phyloP scores from a whole-genome alignment of 2,329 filamentous ascomycete genomes.

The Sporothrix humicola region DNA sequence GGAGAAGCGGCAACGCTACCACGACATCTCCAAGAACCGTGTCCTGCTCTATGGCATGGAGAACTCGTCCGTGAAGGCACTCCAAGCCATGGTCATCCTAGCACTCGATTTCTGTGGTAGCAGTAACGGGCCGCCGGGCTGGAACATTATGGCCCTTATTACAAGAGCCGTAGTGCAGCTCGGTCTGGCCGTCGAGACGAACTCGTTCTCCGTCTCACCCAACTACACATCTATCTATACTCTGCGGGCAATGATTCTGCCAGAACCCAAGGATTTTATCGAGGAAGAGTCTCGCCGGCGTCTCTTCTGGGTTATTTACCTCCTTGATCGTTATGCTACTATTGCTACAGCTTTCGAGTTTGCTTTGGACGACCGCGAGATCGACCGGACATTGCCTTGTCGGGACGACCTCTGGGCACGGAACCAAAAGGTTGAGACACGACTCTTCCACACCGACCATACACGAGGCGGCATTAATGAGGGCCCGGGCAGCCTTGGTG shows the following conservation, averaged over 20 bases:
- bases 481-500: conserved; percentile 32
- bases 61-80: conserved; percentile 84
- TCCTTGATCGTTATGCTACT: conserved; percentile 88
- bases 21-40: conserved; percentile 80
- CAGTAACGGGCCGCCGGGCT: conserved; percentile 88
- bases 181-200: conserved; percentile 81
- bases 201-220: conserved; percentile 77
- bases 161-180: conserved; percentile 87
- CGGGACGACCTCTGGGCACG: conserved; percentile 84
- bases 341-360: conserved; percentile 93
- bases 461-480: conserved; percentile 38
- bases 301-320: conserved; percentile 93
- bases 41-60: conserved; percentile 88
- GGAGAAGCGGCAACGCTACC: conserved; percentile 74
- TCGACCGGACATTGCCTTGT: conserved; percentile 84
- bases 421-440: conserved; percentile 82
- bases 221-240: conserved; percentile 88
- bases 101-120: conserved; percentile 83
- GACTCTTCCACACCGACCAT: conserved; percentile 72
- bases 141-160: conserved; percentile 89
- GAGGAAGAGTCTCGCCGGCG: conserved; percentile 86
- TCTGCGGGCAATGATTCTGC: conserved; percentile 80
- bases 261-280: conserved; percentile 82
- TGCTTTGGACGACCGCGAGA: conserved; percentile 84
- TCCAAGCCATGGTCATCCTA: conserved; percentile 86